phyloP scores from a whole-genome alignment of 2,329 filamentous ascomycete species.

The Blastomyces parvus region DNA sequence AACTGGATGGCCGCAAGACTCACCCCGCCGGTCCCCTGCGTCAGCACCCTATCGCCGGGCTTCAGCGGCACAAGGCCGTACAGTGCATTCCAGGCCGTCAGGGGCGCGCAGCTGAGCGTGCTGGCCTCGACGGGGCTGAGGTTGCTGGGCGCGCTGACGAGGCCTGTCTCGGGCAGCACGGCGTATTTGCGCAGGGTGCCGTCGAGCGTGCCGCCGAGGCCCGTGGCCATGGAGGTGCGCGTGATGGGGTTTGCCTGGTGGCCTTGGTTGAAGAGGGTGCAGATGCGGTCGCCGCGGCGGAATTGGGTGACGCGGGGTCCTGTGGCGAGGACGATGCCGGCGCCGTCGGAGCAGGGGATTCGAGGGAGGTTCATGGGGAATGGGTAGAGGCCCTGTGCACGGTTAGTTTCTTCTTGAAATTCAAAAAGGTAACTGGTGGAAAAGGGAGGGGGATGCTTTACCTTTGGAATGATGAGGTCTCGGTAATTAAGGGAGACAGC shows the following conservation, averaged over 20 bases:
- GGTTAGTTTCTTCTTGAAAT: not conserved
- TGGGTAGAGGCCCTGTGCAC: conserved; percentile 34
- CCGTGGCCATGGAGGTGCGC: conserved; percentile 37
- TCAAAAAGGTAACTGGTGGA: not conserved
- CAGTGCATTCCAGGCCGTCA: conserved; percentile 59
- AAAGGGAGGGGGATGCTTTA: conserved; percentile 13
- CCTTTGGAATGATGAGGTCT: conserved; percentile 39
- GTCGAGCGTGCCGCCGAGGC: conserved; percentile 59
- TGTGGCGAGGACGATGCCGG: conserved; percentile 42
- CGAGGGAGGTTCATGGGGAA: conserved; percentile 38
- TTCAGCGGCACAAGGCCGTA: conserved; percentile 47
- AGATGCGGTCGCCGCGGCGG: conserved; percentile 49
- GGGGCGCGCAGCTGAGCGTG: conserved; percentile 51
- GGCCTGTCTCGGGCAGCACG: conserved; percentile 57
- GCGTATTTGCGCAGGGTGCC: conserved; percentile 60
- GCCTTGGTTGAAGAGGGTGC: conserved; percentile 49
- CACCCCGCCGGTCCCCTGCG: conserved; percentile 54
- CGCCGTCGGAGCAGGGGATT: conserved; percentile 33
- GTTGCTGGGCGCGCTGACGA: conserved; percentile 53
- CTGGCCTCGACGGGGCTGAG: conserved; percentile 46
- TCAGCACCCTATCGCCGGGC: conserved; percentile 49
- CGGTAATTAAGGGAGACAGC: conserved; percentile 44
- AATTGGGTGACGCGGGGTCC: conserved; percentile 49
- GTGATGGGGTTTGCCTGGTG: conserved; percentile 44
- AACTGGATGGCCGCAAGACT: conserved; percentile 31